These are phyloP conservation scores for Sporothrix brunneoviolacea DNA, from an alignment of 2,329 filamentous ascomycete genomes.

Conservation along the genomic window DNA sequence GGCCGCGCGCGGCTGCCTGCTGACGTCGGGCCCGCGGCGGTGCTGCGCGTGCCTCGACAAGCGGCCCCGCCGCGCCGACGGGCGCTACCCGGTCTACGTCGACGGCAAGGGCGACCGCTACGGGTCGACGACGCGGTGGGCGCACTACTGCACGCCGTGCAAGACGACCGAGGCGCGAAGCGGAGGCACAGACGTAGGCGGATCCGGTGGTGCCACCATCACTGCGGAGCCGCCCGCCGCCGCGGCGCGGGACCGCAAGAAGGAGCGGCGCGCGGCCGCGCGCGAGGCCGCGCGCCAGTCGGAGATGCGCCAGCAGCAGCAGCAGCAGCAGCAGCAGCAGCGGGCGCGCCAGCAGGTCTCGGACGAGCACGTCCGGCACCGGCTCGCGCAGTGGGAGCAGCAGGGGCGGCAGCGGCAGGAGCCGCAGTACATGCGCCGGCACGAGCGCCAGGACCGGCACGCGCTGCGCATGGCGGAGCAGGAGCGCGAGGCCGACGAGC, in stretches of 20 bases:
- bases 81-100: slow-evolving; percentile 8
- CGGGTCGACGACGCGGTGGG: slow-evolving; percentile 5
- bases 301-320: too few relatives aligned
- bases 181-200: background rate
- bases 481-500: background rate
- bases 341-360: background rate
- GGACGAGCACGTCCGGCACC: background rate
- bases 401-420: background rate
- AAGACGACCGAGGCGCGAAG: background rate
- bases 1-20: slow-evolving; percentile 1
- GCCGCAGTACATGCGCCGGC: background rate
- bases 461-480: background rate
- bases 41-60: slow-evolving; percentile 13
- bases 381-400: background rate
- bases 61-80: background rate
- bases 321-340: too few relatives aligned
- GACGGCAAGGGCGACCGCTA: background rate
- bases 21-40: slow-evolving; percentile 2
- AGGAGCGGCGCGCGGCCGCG: background rate
- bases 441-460: background rate
- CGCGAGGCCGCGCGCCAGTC: too few relatives aligned
- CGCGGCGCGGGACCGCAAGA: background rate
- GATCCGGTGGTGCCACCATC: too few relatives aligned
- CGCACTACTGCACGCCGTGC: slow-evolving; percentile 12
- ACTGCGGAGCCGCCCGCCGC: background rate